Evolutionary conservation across 2,329 filamentous ascomycete species (phyloP).

Genomic region (Epichloe scottii): DNA sequence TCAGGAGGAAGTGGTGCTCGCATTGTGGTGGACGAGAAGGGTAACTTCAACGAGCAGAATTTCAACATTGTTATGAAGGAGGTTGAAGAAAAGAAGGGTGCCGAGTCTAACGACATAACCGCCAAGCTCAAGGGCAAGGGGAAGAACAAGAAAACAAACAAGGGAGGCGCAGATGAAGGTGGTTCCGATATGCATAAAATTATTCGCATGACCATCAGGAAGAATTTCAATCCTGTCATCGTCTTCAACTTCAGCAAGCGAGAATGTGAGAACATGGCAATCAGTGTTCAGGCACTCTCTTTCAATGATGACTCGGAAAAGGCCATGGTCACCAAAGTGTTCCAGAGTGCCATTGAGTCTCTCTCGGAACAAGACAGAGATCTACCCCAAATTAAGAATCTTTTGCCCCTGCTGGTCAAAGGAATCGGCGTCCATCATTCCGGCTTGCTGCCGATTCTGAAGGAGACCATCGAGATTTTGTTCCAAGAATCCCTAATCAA

Average conservation of each 20-base stretch:
- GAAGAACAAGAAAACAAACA: conserved; percentile 85
- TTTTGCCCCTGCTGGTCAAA: conserved; percentile 75
- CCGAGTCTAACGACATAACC: conserved; percentile 66
- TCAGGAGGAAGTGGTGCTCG: conserved; percentile 86
- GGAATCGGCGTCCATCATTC: conserved; percentile 98
- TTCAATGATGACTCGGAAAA: conserved; percentile 98
- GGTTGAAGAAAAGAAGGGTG: conserved; percentile 77
- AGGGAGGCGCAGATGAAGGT: conserved; percentile 63
- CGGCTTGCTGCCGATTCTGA: conserved; percentile 84
- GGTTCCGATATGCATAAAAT: conserved; percentile 91
- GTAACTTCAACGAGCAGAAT: conserved; percentile 89
- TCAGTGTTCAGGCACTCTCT: conserved; percentile 73
- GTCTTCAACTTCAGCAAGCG: conserved; percentile 99
- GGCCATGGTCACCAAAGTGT: conserved; percentile 86
- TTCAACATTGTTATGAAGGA: conserved; percentile 92
- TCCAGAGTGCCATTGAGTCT: conserved; percentile 83
- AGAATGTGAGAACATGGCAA: conserved; percentile 82
- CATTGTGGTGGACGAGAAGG: conserved; percentile 92
- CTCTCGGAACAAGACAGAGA: conserved; percentile 83
- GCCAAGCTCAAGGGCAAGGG: conserved; percentile 77
- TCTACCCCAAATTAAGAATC: conserved; percentile 80
- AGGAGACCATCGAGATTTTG: conserved; percentile 96
- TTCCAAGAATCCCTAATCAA: conserved; percentile 98
- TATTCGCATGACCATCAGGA: conserved; percentile 96
- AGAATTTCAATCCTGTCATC: conserved; percentile 94